Evolutionary conservation across 2,329 filamentous ascomycete species (phyloP).

Genomic region (Tolypocladium ophioglossoides): DNA sequence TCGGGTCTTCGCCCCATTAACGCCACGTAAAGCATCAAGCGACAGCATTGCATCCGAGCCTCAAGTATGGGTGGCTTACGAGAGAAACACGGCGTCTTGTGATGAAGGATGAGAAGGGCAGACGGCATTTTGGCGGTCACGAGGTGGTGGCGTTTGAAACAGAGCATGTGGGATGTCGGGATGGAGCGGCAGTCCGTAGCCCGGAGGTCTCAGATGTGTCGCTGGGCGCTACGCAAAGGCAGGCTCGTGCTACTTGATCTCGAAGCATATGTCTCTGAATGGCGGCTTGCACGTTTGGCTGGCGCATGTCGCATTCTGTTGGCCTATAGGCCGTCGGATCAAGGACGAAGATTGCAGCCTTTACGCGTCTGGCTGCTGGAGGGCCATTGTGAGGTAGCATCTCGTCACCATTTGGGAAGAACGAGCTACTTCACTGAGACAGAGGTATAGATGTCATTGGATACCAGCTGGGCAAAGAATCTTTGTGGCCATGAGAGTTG

Average conservation of each 20-base stretch:
- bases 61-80: not conserved
- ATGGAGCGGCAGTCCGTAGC: not conserved
- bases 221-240: not conserved
- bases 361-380: not conserved
- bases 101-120: not conserved
- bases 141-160: not conserved
- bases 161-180: not conserved
- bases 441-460: not conserved
- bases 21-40: not conserved
- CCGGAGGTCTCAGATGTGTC: not conserved
- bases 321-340: not conserved
- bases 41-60: not conserved
- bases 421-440: not conserved
- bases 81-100: not conserved
- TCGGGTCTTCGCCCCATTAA: too few relatives aligned
- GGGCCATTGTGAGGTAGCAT: not conserved
- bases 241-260: not conserved
- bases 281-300: not conserved
- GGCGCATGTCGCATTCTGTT: not conserved
- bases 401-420: not conserved
- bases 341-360: not conserved
- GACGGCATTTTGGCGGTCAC: not conserved
- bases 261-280: not conserved
- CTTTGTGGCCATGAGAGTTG: not conserved
- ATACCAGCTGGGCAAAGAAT: not conserved